Evolutionary conservation across 2,329 filamentous ascomycete genomes (phyloP), one percentile per base, ranked within the genome.

Genomic region (Cordyceps militaris): DNA sequence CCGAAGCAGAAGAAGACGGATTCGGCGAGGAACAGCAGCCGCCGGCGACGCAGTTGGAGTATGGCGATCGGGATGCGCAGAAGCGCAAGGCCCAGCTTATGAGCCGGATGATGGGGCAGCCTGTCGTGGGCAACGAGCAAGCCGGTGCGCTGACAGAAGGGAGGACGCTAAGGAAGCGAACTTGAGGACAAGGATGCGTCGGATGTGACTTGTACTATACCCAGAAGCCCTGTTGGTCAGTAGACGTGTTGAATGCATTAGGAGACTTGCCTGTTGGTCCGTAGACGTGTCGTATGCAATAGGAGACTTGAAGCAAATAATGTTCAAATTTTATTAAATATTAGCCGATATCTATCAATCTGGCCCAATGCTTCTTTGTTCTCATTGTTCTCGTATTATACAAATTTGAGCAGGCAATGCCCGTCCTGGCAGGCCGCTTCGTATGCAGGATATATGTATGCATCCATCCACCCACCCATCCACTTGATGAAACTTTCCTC

Each of bases 1-100:
- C n/a, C 13, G 46, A 55, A 21, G 47, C 50, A 40, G 65, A 66
- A 40, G 65, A 66, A 9, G 63, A 64, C n/a, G 64, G 61, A 30
- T 63, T 63, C 13, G 61, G 64, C n/a, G 64, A 66, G 13, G 67
- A 68, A 43, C 55, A 56, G 28, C 64, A 67, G 7, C 78, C 76
- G 7, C 72, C 75, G 0, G 70, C 75, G 2, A 83, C 81, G 8
- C 80, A 84, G 66, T 69, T 84, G 3, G 75, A 74, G 59, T 84
- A 83, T 58, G 71, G 76, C 4, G 78, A 82, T 58, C 75, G 78
- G 0, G 75, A 79, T 19, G 79, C 78, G 3, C 69, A 73, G 60
- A 68, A 71, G 59, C 70, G 70, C 53, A 77, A 74, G 64, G 73
- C 70, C 30, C 68, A 70, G 60, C 63, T 81, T 19, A 73, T 79